phyloP scores from a whole-genome alignment of 352 stramenopile species.

The Pythium brachiatum region DNA sequence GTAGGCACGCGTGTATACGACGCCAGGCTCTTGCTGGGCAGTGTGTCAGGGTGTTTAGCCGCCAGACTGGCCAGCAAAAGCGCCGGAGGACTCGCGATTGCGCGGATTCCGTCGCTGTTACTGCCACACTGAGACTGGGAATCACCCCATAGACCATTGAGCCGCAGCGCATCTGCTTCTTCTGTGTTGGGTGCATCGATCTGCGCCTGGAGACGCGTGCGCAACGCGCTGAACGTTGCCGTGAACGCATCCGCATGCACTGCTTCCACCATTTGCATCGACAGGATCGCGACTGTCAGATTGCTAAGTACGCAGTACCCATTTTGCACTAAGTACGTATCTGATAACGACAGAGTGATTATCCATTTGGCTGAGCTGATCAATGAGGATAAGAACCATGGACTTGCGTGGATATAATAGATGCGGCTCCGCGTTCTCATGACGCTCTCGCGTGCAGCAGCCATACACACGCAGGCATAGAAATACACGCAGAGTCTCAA shows the following conservation, averaged over 20 bases:
- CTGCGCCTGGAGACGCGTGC: conserved; percentile 6
- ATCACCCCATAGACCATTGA: neutral
- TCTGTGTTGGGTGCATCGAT: conserved; percentile 3
- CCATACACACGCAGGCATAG: too few species aligned
- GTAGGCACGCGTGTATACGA: neutral
- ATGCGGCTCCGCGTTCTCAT: too few species aligned
- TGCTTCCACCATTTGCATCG: neutral
- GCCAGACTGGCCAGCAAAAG: conserved; percentile 1
- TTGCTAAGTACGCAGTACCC: neutral
- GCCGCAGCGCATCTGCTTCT: neutral
- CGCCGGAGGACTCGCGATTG: neutral
- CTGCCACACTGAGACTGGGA: neutral
- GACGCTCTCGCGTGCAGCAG: too few species aligned
- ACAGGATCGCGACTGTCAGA: neutral
- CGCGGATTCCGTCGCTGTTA: neutral
- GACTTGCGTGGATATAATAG: too few species aligned
- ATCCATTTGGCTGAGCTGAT: neutral
- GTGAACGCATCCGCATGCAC: neutral
- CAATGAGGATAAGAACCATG: too few species aligned
- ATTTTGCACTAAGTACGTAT: neutral
- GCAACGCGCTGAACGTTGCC: conserved; percentile 5
- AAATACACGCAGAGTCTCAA: neutral
- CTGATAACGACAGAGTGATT: neutral
- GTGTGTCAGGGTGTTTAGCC: neutral
- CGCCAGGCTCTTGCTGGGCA: neutral